Evolutionary conservation across 2,329 filamentous ascomycete species (phyloP).

Genomic region (Alternaria gansuensis): DNA sequence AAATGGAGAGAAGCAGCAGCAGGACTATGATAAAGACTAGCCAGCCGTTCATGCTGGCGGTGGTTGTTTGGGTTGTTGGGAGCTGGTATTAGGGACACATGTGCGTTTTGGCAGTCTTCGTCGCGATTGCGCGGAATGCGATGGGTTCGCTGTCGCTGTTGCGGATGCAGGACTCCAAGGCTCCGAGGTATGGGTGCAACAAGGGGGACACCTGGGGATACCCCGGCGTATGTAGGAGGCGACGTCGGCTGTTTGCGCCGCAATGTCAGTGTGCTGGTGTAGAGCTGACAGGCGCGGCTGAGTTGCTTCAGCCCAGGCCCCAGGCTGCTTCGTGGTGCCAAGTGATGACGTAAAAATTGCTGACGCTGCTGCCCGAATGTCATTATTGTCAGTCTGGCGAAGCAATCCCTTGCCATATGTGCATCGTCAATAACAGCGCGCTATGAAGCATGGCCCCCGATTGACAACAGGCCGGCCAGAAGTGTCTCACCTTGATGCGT

Average conservation of each 20-base stretch:
- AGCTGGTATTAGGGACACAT: slow-evolving; percentile 19
- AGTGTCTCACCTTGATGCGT: slow-evolving; percentile 10
- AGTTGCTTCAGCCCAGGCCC: slow-evolving; percentile 23
- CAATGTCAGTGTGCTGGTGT: slow-evolving; percentile 23
- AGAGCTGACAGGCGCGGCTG: slow-evolving; percentile 34
- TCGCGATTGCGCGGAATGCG: slow-evolving; percentile 21
- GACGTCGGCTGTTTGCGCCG: slow-evolving; percentile 16
- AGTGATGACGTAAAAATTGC: slow-evolving; percentile 40
- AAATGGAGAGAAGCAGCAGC: slow-evolving; percentile 67
- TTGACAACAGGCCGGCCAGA: neutral
- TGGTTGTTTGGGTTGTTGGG: slow-evolving; percentile 20
- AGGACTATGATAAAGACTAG: slow-evolving; percentile 76
- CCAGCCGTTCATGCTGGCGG: slow-evolving; percentile 49
- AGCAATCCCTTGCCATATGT: neutral
- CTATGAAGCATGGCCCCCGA: neutral
- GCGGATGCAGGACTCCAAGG: neutral
- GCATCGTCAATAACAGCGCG: neutral
- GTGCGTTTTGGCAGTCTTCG: slow-evolving; percentile 21
- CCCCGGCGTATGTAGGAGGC: slow-evolving; percentile 1
- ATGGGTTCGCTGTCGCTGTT: slow-evolving; percentile 9
- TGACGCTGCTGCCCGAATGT: slow-evolving; percentile 12
- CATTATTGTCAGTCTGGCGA: neutral
- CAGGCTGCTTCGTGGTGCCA: slow-evolving; percentile 24
- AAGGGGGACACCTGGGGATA: neutral
- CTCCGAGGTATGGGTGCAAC: neutral